Conservation (phyloP, 2,329 filamentous ascomycete species). For the Talaromyces sp. region DNA sequence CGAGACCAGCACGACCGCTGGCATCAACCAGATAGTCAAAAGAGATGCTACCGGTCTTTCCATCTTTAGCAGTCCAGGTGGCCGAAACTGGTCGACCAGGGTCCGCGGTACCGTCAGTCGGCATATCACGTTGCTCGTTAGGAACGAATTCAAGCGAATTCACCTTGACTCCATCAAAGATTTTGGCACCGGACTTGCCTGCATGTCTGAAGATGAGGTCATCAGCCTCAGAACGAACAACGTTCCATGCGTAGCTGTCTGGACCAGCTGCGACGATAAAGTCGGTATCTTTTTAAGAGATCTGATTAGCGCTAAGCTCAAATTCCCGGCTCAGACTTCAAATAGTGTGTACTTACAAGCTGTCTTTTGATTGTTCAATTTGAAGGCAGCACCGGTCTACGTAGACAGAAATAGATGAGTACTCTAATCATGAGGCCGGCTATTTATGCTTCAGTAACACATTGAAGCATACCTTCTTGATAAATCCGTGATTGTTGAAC, state of each 20-base stretch:
- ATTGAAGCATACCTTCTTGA: background rate
- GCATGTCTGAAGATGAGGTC: conserved; percentile 47
- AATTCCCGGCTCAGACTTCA: background rate
- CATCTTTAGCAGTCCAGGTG: background rate
- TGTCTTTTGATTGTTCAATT: background rate
- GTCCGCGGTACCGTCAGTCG: background rate
- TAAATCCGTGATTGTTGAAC: background rate
- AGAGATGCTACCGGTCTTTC: background rate
- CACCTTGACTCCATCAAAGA: conserved; percentile 42
- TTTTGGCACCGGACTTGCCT: conserved; percentile 37
- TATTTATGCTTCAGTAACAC: background rate
- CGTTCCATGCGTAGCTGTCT: conserved; percentile 38
- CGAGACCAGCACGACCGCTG: background rate
- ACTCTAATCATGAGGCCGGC: background rate
- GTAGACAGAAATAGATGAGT: background rate
- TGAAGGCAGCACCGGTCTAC: background rate
- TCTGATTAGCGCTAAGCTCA: background rate
- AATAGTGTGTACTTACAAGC: background rate
- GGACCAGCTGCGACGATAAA: conserved; percentile 41
- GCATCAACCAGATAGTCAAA: background rate
- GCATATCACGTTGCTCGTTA: background rate
- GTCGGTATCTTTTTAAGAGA: conserved; percentile 38
- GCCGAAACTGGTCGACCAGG: background rate
- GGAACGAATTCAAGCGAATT: conserved; percentile 3
- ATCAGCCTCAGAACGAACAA: conserved; percentile 48